Base-by-base conservation (phyloP, 257 asterid species). In the Solanum clarkiae region DNA sequence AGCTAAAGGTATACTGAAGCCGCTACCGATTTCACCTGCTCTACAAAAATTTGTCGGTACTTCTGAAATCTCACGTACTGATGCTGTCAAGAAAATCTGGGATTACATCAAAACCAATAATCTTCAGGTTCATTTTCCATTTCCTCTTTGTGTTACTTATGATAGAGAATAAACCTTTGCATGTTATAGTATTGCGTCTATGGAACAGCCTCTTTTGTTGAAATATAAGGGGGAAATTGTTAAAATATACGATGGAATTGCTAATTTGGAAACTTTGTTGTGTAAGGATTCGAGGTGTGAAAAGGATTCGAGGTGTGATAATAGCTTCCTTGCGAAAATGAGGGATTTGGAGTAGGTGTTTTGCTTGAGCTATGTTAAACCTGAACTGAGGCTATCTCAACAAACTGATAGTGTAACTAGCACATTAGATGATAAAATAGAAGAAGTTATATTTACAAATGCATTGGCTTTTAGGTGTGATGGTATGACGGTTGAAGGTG, bases 61-160 rank as follows among this genome's bases (percentile, higher is more conserved):
- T 16, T 36, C 84, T 0, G 85, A 86, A 80, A 86, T 79, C 7
- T 82, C 92, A 10, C 92, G 92, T 4, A 55, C 88, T 20, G 88
- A 83, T 12, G 92, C 92, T 29, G 88, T 89, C 18, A 89, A 88
- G 74, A 81, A 80, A 75, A 44, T 88, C 14, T 88, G 92, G 92
- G 92, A 77, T 8, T 84, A 89, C 84, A 83, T 89, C 89, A 89
- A 89, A 65, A 62, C 88, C 40, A 40, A 82, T 32, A 88, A 88
- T n/a, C 92, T 89, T 45, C 89, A 89, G 92, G 92, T 89, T 17
- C 15, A 47, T 13, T 15, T 82, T 57, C n/a, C 26, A 10, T 40
- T 47, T 71, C 32, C 22, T 56, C 2, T 63, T 10, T 22, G 17
- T 81, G 51, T 65, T 22, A 47, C 74, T 62, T 16, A 0, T 70